Evolutionary conservation across 768 basidiomycete species (phyloP).

Genomic region (Leccinum obscurum): DNA sequence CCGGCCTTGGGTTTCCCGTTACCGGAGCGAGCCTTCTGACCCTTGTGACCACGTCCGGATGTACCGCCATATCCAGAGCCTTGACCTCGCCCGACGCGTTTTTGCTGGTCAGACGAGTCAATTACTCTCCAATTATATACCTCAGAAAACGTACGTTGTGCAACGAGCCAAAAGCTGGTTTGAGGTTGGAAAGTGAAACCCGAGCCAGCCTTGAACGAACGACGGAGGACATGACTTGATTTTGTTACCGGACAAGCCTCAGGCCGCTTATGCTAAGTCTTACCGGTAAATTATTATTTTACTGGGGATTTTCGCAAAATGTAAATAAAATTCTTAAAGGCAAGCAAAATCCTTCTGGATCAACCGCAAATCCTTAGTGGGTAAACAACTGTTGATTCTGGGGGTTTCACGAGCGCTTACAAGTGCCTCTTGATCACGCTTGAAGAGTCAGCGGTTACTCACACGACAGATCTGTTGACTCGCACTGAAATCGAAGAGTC

Average conservation of each 20-base stretch:
- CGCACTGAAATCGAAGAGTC: not conserved
- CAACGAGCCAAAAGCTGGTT: constrained; percentile 67
- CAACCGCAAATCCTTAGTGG: not conserved
- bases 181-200: constrained; percentile 69
- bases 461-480: not conserved
- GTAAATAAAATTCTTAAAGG: too few relatives aligned
- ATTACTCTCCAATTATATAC: not conserved
- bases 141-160: constrained; percentile 52
- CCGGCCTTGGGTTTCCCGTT: constrained; percentile 77
- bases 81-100: constrained; percentile 93
- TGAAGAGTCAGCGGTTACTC: too few relatives aligned
- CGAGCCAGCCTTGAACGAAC: constrained; percentile 37
- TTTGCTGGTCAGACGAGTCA: constrained; percentile 57
- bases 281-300: not conserved
- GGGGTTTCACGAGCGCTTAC: not conserved
- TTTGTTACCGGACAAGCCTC: not conserved
- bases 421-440: not conserved
- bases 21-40: constrained; percentile 91
- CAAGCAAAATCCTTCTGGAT: not conserved
- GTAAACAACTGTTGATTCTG: not conserved
- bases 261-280: not conserved
- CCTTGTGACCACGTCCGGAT: constrained; percentile 92
- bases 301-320: not conserved
- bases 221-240: constrained; percentile 35
- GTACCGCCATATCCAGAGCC: constrained; percentile 91